These are phyloP conservation scores for Metschnikowia gelsemii DNA, from an alignment of 805 yeast species.

Conservation along the genomic window DNA sequence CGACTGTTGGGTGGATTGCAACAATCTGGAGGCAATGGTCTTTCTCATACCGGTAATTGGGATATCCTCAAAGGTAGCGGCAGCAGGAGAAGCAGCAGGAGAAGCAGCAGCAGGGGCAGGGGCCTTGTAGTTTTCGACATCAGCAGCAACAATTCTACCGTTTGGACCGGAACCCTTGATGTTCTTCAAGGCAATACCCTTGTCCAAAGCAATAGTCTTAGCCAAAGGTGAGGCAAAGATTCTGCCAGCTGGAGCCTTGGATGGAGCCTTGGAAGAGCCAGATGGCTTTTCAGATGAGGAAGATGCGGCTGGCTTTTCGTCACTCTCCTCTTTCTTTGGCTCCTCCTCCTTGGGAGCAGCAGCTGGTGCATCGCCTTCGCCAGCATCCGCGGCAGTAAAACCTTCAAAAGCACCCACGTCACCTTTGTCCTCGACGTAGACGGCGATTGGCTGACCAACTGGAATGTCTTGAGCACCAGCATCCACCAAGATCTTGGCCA, in stretches of 20 bases:
- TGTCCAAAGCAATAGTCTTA: constrained; percentile 86
- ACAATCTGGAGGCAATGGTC: constrained; percentile 85
- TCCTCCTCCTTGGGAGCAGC: constrained; percentile 43
- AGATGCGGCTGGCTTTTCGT: constrained; percentile 25
- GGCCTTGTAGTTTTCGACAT: constrained; percentile 70
- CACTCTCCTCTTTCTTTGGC: constrained; percentile 27
- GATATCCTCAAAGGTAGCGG: constrained; percentile 69
- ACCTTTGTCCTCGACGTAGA: constrained; percentile 81
- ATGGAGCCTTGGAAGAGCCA: constrained; percentile 33
- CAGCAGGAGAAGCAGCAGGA: constrained; percentile 44
- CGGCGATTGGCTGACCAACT: constrained; percentile 95
- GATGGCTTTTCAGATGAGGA: constrained; percentile 29
- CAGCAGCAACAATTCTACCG: constrained; percentile 91
- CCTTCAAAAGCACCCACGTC: constrained; percentile 87
- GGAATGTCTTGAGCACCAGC: constrained; percentile 89
- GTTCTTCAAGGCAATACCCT: constrained; percentile 82
- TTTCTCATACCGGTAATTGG: constrained; percentile 92
- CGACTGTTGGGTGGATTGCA: constrained; percentile 78
- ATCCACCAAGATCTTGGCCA: constrained; percentile 81
- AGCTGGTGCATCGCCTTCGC: constrained; percentile 46
- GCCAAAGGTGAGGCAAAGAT: constrained; percentile 95
- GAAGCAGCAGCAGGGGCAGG: constrained; percentile 46
- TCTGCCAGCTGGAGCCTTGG: constrained; percentile 54
- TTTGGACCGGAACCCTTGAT: constrained; percentile 91
- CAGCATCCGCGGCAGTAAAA: constrained; percentile 83